These are phyloP conservation scores for Sesbania bispinosa DNA, from an alignment of 306 rosid species.

Conservation along the genomic window DNA sequence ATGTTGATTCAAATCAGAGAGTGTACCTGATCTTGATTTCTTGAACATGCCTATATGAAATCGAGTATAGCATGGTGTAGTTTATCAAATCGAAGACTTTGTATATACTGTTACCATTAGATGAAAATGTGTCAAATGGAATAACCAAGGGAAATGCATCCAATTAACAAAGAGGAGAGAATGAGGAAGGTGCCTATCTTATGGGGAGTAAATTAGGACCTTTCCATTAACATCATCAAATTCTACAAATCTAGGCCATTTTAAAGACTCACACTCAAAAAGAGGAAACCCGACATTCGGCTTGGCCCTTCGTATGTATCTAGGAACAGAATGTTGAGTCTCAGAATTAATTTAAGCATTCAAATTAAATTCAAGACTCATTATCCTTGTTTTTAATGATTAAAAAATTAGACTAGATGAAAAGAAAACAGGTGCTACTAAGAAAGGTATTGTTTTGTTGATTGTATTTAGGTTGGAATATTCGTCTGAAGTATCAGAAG, in stretches of 20 bases:
- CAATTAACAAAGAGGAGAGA: not conserved
- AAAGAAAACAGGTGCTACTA: too few species aligned
- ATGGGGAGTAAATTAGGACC: slow-evolving; percentile 87
- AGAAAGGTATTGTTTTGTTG: too few species aligned
- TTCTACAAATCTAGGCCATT: slow-evolving; percentile 98
- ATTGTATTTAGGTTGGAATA: too few species aligned
- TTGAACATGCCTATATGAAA: slow-evolving; percentile 78
- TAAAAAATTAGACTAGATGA: too few species aligned
- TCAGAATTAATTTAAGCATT: too few species aligned
- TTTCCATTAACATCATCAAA: slow-evolving; percentile 95
- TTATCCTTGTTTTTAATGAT: too few species aligned
- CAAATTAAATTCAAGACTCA: too few species aligned
- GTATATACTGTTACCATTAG: slow-evolving; percentile 63
- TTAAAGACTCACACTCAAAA: slow-evolving; percentile 81
- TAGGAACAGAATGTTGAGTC: slow-evolving; percentile 37
- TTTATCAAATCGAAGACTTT: slow-evolving; percentile 91
- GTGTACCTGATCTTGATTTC: slow-evolving; percentile 87
- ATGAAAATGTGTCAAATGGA: slow-evolving; percentile 20
- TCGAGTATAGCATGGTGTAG: slow-evolving; percentile 86
- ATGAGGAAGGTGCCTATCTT: slow-evolving; percentile 50
- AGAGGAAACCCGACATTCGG: slow-evolving; percentile 93
- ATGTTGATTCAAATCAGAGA: not conserved
- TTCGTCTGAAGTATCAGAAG: too few species aligned
- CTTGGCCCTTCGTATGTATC: slow-evolving; percentile 80
- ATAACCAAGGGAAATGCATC: not conserved